These are phyloP conservation scores for Venturia carpophila DNA, from an alignment of 2,329 filamentous ascomycete genomes.

Conservation along the genomic window DNA sequence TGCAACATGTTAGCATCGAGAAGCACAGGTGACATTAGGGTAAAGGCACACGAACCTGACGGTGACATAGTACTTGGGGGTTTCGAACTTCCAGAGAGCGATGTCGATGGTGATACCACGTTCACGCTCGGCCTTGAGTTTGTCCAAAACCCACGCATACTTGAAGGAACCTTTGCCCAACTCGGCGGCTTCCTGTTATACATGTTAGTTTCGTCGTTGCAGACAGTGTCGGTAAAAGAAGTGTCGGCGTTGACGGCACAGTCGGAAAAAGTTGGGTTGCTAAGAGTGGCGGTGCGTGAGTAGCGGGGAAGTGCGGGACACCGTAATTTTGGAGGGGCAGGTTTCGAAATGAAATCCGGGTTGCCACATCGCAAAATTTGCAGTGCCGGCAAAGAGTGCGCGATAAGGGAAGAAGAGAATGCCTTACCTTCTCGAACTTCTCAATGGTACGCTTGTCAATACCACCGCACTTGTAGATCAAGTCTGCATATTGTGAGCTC, in stretches of 20 bases:
- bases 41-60: too few relatives aligned
- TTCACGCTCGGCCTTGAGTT: slow-evolving; percentile 99
- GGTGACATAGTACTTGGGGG: slow-evolving; percentile 85
- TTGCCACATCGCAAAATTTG: slow-evolving; percentile 21
- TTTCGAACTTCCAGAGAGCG: slow-evolving; percentile 99
- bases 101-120: slow-evolving; percentile 99
- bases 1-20: too few relatives aligned
- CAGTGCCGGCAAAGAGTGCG: slow-evolving; percentile 24
- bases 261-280: not conserved
- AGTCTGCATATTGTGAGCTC: slow-evolving; percentile 51
- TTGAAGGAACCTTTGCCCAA: slow-evolving; percentile 99
- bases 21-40: too few relatives aligned
- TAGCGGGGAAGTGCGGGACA: slow-evolving; percentile 8
- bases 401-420: slow-evolving; percentile 24
- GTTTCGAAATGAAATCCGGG: slow-evolving; percentile 3
- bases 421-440: slow-evolving; percentile 99
- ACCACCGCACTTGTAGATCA: slow-evolving; percentile 99
- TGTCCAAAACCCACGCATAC: slow-evolving; percentile 99
- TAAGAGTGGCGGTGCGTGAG: slow-evolving; percentile 9
- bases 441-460: slow-evolving; percentile 99
- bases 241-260: not conserved
- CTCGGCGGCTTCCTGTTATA: slow-evolving; percentile 81
- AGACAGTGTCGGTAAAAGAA: not conserved
- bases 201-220: slow-evolving; percentile 3
- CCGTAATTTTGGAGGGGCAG: slow-evolving; percentile 2